Conservation (phyloP, 805 yeast genomes). For the Candida parachauliodes region DNA sequence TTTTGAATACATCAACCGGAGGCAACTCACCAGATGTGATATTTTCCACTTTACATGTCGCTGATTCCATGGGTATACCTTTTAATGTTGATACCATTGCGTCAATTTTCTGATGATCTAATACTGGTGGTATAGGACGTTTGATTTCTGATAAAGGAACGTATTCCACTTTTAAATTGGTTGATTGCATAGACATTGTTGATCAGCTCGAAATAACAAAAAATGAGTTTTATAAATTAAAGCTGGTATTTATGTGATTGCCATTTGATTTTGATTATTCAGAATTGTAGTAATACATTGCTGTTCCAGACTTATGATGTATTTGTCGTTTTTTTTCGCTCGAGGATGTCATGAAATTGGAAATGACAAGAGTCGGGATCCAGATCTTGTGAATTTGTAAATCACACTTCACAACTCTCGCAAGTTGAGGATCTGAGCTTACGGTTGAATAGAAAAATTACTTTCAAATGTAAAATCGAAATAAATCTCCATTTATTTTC, state of each 20-base stretch:
- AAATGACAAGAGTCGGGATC: no score
- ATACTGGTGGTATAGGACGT: conserved; percentile 83
- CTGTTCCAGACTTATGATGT: conserved; percentile 5
- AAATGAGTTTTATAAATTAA: no score
- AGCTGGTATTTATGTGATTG: no score
- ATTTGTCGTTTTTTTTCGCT: neutral
- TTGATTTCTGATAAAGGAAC: conserved; percentile 66
- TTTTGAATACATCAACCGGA: conserved; percentile 73
- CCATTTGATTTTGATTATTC: neutral
- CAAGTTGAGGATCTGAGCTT: no score
- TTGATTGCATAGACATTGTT: conserved; percentile 72
- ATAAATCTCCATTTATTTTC: no score
- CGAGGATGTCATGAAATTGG: no score
- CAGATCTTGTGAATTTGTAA: no score
- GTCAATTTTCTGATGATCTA: conserved; percentile 69
- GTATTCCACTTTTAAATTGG: conserved; percentile 49
- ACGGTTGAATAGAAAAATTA: no score
- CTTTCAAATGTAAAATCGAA: no score
- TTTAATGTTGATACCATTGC: conserved; percentile 72
- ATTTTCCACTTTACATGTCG: conserved; percentile 52
- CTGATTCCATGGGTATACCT: conserved; percentile 61
- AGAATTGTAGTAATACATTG: conserved; percentile 3
- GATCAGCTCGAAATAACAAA: no score
- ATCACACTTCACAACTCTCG: no score
- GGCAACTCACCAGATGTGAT: conserved; percentile 66